Evolutionary conservation across 2,329 filamentous ascomycete species (phyloP).

Genomic region (Penicillium glabrum): DNA sequence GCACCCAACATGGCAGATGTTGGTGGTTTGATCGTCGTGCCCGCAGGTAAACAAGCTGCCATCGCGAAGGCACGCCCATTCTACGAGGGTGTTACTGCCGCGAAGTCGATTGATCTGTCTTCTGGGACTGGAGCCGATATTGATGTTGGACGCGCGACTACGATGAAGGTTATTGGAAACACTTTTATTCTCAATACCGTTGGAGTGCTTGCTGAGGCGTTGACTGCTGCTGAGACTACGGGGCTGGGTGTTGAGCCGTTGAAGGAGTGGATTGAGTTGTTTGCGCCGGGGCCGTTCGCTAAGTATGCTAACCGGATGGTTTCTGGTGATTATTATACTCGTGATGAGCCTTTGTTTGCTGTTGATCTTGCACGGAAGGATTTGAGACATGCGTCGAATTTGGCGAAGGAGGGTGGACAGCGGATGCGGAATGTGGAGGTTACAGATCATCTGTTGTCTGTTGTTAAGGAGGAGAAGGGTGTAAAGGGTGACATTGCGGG

Average conservation of each 20-base stretch:
- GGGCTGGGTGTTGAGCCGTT: conserved; percentile 71
- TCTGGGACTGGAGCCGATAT: conserved; percentile 56
- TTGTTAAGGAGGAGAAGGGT: conserved; percentile 69
- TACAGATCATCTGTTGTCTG: conserved; percentile 66
- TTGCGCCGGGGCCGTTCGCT: conserved; percentile 75
- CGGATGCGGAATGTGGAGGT: conserved; percentile 65
- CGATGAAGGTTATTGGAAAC: conserved; percentile 82
- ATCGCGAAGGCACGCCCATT: conserved; percentile 68
- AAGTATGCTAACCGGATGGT: conserved; percentile 75
- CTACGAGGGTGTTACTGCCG: conserved; percentile 69
- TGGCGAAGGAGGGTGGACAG: conserved; percentile 65
- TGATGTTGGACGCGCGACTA: conserved; percentile 67
- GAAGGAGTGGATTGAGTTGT: conserved; percentile 67
- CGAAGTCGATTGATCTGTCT: conserved; percentile 19
- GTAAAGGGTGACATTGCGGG: conserved; percentile 74
- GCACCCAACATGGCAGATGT: conserved; percentile 51
- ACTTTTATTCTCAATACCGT: conserved; percentile 83
- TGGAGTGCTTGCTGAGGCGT: conserved; percentile 73
- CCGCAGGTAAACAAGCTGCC: conserved; percentile 62
- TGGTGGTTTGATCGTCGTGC: conserved; percentile 70
- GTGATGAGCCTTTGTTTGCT: conserved; percentile 76
- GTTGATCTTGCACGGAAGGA: conserved; percentile 84
- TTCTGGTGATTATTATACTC: conserved; percentile 71
- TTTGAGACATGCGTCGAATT: conserved; percentile 66
- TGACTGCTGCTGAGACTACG: conserved; percentile 76